Evolutionary conservation across 768 basidiomycete genomes (phyloP), one percentile per base, ranked within the genome.

Genomic region (Mycena albidolilacea): DNA sequence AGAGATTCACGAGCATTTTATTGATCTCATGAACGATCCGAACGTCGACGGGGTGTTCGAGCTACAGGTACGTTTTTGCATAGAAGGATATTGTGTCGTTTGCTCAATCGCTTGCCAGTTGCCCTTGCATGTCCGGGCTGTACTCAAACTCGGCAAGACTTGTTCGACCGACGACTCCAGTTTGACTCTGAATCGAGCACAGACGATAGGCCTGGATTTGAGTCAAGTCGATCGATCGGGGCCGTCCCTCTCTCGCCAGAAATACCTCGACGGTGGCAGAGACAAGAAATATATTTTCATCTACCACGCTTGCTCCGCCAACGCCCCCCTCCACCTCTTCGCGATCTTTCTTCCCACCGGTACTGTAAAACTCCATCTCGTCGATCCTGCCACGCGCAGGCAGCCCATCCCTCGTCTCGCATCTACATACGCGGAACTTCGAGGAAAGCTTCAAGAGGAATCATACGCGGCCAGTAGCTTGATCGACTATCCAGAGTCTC

Each of bases 31-130:
- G 70, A 98, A 98, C 78, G 95, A 97, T 77, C 95, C 97, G 0
- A 96, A 95, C 78, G 95, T 98, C 10, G 96, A 98, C 77, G 96
- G 96, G 1, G 94, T 98, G 5, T 99, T 93, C 78, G 98, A 99
- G 83, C 87, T 93, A 21, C 97, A 99, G 88, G 95, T 96, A 75
- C 54, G 86, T 75, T 14, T 15, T 69, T 9, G 21, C 48, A 59
- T 39, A 44, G 43, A 37, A 43, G 43, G 66, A 2, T 44, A 46
- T 30, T 23, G 61, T 23, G 61, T 52, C 57, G 21, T 43, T 64
- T 64, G 64, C 55, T 63, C n/a, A 64, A 54, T 68, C 67, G 46
- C 41, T 62, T 14, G 59, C 52, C 70, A 97, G 96, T 87, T 98
- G 17, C 95, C 98, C 9, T 88, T 97, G 19, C 84, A 92, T 59